phyloP scores from a whole-genome alignment of 2,329 filamentous ascomycete species.

The Daldinia sp. region DNA sequence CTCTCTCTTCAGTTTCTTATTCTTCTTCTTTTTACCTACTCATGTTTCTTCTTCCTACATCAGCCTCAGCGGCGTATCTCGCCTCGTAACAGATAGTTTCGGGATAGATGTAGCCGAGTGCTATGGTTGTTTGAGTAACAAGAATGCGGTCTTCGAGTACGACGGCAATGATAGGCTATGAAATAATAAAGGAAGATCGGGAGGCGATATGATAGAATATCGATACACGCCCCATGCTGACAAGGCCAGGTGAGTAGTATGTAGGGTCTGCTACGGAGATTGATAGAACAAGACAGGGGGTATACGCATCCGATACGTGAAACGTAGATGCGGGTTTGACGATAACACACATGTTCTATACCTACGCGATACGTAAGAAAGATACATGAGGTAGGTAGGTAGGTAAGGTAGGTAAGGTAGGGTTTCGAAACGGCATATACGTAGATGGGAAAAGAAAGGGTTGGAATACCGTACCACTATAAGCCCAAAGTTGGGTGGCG shows the following conservation, averaged over 20 bases:
- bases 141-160: slow-evolving; percentile 10
- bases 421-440: slow-evolving; percentile 29
- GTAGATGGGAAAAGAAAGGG: slow-evolving; percentile 20
- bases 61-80: slow-evolving; percentile 10
- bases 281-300: slow-evolving; percentile 25
- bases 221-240: slow-evolving; percentile 20
- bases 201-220: slow-evolving; percentile 21
- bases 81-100: slow-evolving; percentile 5
- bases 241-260: background rate
- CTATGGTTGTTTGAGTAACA: slow-evolving; percentile 25
- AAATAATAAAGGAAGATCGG: slow-evolving; percentile 14
- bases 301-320: slow-evolving; percentile 29
- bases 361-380: background rate
- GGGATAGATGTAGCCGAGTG: slow-evolving; percentile 20
- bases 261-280: slow-evolving; percentile 13
- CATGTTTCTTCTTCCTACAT: background rate
- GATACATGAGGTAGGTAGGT: too few relatives aligned
- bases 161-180: slow-evolving; percentile 1
- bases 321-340: slow-evolving; percentile 25
- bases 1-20: slow-evolving; percentile 3
- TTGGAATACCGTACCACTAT: slow-evolving; percentile 25
- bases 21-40: background rate
- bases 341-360: slow-evolving; percentile 22
- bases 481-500: slow-evolving; percentile 15
- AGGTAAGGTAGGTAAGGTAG: slow-evolving; percentile 12